Percentiles rank a stretch among this genome's conserved stretches.
Conservation (phyloP, 441 rosid species). For the Pelargonium citronellum region DNA sequence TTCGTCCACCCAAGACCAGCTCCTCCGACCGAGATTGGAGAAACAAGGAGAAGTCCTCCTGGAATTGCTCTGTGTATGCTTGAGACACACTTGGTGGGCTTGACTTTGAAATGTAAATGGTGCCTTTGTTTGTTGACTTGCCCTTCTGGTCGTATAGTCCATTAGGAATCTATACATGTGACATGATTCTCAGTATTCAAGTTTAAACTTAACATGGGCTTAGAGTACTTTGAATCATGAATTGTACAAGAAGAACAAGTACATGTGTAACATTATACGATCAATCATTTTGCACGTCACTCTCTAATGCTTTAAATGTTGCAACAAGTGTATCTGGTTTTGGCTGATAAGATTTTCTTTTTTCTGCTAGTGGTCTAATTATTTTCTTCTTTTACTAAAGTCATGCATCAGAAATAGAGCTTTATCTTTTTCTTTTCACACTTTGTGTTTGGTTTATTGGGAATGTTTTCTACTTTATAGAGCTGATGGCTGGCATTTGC, state of each 20-base stretch:
- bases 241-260: background rate
- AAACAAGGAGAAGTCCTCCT: conserved; percentile 60
- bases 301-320: background rate
- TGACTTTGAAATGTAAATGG: conserved; percentile 45
- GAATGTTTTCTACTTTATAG: background rate
- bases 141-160: conserved; percentile 55
- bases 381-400: conserved; percentile 1
- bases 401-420: background rate
- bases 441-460: background rate
- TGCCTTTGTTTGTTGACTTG: conserved; percentile 60
- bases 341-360: background rate
- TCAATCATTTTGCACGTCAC: background rate
- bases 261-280: background rate
- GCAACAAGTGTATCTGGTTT: background rate
- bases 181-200: background rate
- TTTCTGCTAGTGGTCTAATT: background rate
- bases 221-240: background rate
- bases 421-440: background rate
- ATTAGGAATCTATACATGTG: conserved; percentile 50
- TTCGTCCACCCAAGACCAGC: conserved; percentile 43
- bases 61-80: conserved; percentile 63
- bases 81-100: conserved; percentile 56
- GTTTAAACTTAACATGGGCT: background rate
- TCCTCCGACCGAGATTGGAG: conserved; percentile 55
- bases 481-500: background rate